These are phyloP conservation scores for Drechslera avenae DNA, from an alignment of 2,329 filamentous ascomycete species.

Conservation along the genomic window DNA sequence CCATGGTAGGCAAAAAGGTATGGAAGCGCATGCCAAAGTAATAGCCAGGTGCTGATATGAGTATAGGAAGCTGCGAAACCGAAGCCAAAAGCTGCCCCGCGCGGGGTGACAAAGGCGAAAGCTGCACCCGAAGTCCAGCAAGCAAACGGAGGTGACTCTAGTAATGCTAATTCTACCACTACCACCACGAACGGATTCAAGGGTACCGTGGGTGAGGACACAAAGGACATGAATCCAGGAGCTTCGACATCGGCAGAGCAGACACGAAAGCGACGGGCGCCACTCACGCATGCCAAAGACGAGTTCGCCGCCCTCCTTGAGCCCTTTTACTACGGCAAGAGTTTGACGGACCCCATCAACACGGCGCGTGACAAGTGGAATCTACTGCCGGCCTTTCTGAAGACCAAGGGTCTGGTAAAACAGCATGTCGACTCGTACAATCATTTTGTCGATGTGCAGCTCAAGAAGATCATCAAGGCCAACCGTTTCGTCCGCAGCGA, in stretches of 20 bases:
- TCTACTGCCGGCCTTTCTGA: conserved; percentile 92
- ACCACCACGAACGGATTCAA: conserved; percentile 8
- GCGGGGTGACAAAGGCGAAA: conserved; percentile 37
- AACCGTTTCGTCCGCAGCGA: conserved; percentile 90
- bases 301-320: conserved; percentile 68
- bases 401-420: conserved; percentile 95
- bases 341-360: conserved; percentile 70
- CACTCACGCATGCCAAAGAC: conserved; percentile 46
- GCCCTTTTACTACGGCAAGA: conserved; percentile 72
- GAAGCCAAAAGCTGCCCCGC: conserved; percentile 39
- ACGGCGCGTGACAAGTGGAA: conserved; percentile 92
- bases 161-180: conserved; percentile 16
- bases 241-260: conserved; percentile 32
- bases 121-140: conserved; percentile 19
- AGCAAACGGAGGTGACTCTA: conserved; percentile 13
- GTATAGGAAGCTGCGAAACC: conserved; percentile 33
- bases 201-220: conserved; percentile 12
- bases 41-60: conserved; percentile 12
- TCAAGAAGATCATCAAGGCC: conserved; percentile 94
- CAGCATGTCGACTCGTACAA: conserved; percentile 99
- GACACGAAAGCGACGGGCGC: conserved; percentile 36
- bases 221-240: conserved; percentile 23
- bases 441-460: conserved; percentile 94
- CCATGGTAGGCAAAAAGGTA: conserved; percentile 44
- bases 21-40: background rate